A percentile compares a stretch with the other conserved stretches of the same genome.
phyloP scores from a whole-genome alignment of 805 yeast species.

The Yamadazyma akitaensis region DNA sequence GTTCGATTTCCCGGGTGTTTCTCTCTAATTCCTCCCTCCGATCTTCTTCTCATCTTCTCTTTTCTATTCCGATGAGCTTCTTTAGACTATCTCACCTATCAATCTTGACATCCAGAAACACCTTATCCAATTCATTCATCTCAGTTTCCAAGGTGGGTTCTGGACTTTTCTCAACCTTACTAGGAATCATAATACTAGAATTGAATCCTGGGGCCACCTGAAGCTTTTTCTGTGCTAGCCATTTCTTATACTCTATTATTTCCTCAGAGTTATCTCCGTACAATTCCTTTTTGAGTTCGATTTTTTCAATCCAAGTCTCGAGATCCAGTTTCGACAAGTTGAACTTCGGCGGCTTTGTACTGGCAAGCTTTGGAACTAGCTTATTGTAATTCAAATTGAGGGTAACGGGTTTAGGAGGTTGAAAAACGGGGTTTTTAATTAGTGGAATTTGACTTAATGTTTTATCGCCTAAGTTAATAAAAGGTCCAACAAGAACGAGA shows the following conservation, averaged over 20 bases:
- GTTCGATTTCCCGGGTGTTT: too few species aligned
- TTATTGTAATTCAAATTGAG: constrained; percentile 47
- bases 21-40: too few species aligned
- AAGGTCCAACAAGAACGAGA: too few species aligned
- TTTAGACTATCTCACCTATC: too few species aligned
- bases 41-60: background rate
- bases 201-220: constrained; percentile 43
- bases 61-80: too few species aligned
- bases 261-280: constrained; percentile 9
- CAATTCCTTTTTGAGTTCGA: constrained; percentile 16
- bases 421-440: constrained; percentile 48
- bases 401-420: constrained; percentile 54
- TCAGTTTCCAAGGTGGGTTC: constrained; percentile 6
- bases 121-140: constrained; percentile 25
- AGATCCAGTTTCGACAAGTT: constrained; percentile 25
- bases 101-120: constrained; percentile 21
- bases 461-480: constrained; percentile 37
- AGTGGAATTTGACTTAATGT: constrained; percentile 53
- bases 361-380: constrained; percentile 31
- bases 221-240: constrained; percentile 30
- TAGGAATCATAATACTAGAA: constrained; percentile 25
- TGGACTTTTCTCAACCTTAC: background rate
- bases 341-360: constrained; percentile 35
- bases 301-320: constrained; percentile 24
- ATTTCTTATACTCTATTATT: constrained; percentile 18